Base-by-base conservation (phyloP, 2,329 filamentous ascomycete genomes). In the Ceratocystis harringtonii region DNA sequence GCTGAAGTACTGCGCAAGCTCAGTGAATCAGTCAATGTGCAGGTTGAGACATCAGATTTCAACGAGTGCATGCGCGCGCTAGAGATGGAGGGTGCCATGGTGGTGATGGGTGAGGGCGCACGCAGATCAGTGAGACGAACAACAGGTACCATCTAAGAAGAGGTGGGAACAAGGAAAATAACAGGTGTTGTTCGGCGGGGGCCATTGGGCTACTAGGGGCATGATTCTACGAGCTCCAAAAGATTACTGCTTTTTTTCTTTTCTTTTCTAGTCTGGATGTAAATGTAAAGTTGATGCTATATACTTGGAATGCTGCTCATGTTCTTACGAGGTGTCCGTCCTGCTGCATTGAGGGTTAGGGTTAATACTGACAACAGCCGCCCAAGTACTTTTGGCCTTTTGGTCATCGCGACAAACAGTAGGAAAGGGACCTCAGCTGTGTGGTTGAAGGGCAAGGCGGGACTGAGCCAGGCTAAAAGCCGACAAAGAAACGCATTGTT, bases 81-180 rank as follows among this genome's bases (percentile, higher is more conserved):
- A 67, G 92, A 99, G 79, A 84, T 87, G 69, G 94, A 97, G 76
- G 94, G 92, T 0, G 78, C 83, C 41, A 80, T 96, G 66, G 88
- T 88, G 75, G 79, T 97, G 19, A 80, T 81, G 43, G 94, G 94
- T 0, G 92, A 97, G 71, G 94, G 94, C 3, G 82, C 87, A 19
- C 85, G 92, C 75, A 89, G 86, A 77, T 89, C 78, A 69, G 86
- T 99, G 25, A 65, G 66, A 63, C 58, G 66, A 63, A 67, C 63
- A 6, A 62, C 63, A 30, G 66, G 66, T 17, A 50, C 41, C 7
- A 58, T 58, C 55, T 58, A 58, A 19, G 32, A 17, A 6, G 28
- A 10, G 28, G 12, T 15, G 17, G 48, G 4, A 63, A 63, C 17
- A 25, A n/a, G 28, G 30, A 57, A 17, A 12, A 22, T 15, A 28